A percentile compares a stretch with the other conserved stretches of the same genome.
phyloP scores from a whole-genome alignment of 2,329 filamentous ascomycete genomes.

The Remersonia thermophila region DNA sequence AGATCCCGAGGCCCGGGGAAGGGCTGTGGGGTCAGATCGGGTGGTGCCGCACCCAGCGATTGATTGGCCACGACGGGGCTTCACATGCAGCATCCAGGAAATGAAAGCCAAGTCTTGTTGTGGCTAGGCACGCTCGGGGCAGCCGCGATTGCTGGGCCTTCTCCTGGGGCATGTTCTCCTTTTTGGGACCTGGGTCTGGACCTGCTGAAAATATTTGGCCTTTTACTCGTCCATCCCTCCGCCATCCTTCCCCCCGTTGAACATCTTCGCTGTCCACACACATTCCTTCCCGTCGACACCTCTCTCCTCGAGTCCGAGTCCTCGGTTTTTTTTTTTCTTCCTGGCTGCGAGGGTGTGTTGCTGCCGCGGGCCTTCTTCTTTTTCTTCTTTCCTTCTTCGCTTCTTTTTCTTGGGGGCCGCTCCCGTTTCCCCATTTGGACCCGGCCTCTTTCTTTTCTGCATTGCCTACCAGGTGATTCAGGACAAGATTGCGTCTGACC shows the following conservation, averaged over 20 bases:
- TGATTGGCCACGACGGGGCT: conserved; percentile 18
- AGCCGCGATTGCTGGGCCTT: too few relatives aligned
- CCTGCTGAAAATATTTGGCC: conserved; percentile 17
- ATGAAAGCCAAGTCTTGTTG: conserved; percentile 13
- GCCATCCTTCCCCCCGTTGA: conserved; percentile 6
- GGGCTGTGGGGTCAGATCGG: not conserved
- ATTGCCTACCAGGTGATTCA: too few relatives aligned
- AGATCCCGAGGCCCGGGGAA: not conserved
- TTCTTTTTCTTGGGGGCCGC: conserved; percentile 7
- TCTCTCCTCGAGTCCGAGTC: conserved; percentile 5
- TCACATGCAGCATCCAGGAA: conserved; percentile 20
- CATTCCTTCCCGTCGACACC: conserved; percentile 5
- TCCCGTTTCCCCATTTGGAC: too few relatives aligned
- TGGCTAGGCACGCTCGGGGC: conserved; percentile 8
- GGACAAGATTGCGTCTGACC: too few relatives aligned
- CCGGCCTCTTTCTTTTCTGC: too few relatives aligned
- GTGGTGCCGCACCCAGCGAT: not conserved
- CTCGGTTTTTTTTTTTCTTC: too few relatives aligned
- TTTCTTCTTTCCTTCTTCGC: conserved; percentile 14
- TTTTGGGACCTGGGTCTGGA: conserved; percentile 10
- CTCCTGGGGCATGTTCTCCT: too few relatives aligned
- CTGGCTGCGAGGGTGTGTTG: conserved; percentile 5
- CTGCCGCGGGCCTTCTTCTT: conserved; percentile 13
- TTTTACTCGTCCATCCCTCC: conserved; percentile 5
- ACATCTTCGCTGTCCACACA: too few relatives aligned